phyloP scores from a whole-genome alignment of 2,329 filamentous ascomycete genomes.

The Ophiostoma triangulosporum region DNA sequence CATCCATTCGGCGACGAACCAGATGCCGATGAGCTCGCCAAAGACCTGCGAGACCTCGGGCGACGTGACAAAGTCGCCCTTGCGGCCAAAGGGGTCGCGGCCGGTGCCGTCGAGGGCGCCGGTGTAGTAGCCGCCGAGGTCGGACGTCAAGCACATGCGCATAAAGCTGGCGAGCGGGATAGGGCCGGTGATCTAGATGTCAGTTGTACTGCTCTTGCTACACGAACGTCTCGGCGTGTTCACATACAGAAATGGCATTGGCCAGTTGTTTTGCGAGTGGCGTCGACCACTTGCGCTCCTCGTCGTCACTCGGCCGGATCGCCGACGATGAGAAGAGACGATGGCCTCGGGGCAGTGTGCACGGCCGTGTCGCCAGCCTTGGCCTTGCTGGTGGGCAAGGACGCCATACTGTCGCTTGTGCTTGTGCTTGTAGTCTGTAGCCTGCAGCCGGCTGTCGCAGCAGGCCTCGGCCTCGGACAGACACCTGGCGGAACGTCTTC shows the following conservation, averaged over 20 bases:
- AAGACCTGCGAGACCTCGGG: conserved; percentile 97
- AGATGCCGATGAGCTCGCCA: conserved; percentile 84
- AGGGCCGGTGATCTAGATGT: conserved; percentile 56
- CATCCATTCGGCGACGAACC: conserved; percentile 95
- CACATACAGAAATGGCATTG: conserved; percentile 55
- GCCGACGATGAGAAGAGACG: conserved; percentile 19
- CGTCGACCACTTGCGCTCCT: conserved; percentile 68
- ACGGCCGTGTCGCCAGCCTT: neutral
- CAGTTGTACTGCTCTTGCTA: neutral
- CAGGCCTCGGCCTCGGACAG: conserved; percentile 2
- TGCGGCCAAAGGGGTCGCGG: conserved; percentile 79
- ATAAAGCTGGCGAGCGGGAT: conserved; percentile 89
- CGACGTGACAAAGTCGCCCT: conserved; percentile 92
- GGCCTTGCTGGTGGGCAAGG: neutral
- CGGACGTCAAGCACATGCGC: conserved; percentile 93
- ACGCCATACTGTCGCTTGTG: neutral
- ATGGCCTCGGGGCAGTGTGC: neutral
- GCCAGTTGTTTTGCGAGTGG: conserved; percentile 78
- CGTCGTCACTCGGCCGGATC: conserved; percentile 12
- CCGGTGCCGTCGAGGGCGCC: conserved; percentile 46
- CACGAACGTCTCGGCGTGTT: neutral
- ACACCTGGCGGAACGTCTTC: conserved; percentile 1
- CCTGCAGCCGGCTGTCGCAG: conserved; percentile 10
- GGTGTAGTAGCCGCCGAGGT: conserved; percentile 88
- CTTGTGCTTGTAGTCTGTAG: conserved; percentile 7